Evolutionary conservation across 2,329 filamentous ascomycete species (phyloP).

Genomic region (Parastagonospora nodorum): DNA sequence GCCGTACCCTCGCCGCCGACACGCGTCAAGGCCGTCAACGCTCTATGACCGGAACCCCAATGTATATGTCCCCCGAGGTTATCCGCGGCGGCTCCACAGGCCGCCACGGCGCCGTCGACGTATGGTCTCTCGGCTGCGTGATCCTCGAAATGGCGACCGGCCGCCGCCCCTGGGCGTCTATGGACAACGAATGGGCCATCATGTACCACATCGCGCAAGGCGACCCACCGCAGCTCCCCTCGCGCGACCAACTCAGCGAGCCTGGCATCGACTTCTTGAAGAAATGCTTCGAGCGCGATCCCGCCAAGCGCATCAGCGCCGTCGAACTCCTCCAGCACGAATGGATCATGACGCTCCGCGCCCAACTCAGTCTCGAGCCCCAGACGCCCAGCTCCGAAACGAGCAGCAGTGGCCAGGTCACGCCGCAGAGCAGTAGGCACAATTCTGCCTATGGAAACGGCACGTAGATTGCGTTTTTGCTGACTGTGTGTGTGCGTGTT

Average conservation of each 20-base stretch:
- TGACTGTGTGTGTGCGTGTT: neutral
- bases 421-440: conserved; percentile 35
- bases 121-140: conserved; percentile 96
- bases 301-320: conserved; percentile 76
- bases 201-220: conserved; percentile 99
- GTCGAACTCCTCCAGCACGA: conserved; percentile 92
- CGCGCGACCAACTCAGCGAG: conserved; percentile 79
- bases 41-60: conserved; percentile 96
- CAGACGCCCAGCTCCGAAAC: conserved; percentile 48
- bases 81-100: conserved; percentile 80
- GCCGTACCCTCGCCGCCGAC: conserved; percentile 78
- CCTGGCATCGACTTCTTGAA: conserved; percentile 86
- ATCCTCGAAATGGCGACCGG: conserved; percentile 98
- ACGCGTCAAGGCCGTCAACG: conserved; percentile 64
- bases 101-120: conserved; percentile 84
- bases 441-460: conserved; percentile 37
- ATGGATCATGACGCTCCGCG: conserved; percentile 68
- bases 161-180: conserved; percentile 87
- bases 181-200: conserved; percentile 99
- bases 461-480: neutral
- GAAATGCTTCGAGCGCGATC: conserved; percentile 85
- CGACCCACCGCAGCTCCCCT: conserved; percentile 85
- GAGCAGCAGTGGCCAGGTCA: conserved; percentile 17
- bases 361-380: conserved; percentile 54
- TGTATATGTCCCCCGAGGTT: conserved; percentile 99